Evolutionary conservation across 768 basidiomycete species (phyloP).

Genomic region (Hebeloma cylindrosporum): DNA sequence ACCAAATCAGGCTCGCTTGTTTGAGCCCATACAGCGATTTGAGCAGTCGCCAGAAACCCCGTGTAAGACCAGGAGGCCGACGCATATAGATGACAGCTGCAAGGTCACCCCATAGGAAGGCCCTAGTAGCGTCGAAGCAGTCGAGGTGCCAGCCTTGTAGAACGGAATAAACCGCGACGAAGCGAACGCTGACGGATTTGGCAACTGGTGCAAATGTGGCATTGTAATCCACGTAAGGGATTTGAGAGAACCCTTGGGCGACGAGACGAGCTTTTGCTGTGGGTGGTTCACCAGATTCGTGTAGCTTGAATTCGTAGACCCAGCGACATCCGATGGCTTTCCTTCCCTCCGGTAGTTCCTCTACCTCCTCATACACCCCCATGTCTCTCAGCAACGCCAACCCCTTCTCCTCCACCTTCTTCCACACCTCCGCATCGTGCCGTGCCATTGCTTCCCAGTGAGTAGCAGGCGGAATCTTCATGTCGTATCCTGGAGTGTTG

Average conservation of each 20-base stretch:
- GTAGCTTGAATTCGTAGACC: too few species aligned
- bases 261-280: slow-evolving; percentile 8
- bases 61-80: not conserved
- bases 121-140: slow-evolving; percentile 7
- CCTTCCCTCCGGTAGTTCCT: slow-evolving; percentile 4
- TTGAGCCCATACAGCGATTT: slow-evolving; percentile 16
- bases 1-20: slow-evolving; percentile 13
- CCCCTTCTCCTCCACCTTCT: slow-evolving; percentile 10
- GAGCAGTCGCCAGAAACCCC: slow-evolving; percentile 10
- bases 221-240: slow-evolving; percentile 11
- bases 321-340: slow-evolving; percentile 15
- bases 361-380: slow-evolving; percentile 11
- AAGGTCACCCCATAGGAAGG: slow-evolving; percentile 10
- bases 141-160: not conserved
- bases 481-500: slow-evolving; percentile 2
- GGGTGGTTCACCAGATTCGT: too few species aligned
- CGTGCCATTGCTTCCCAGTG: slow-evolving; percentile 12
- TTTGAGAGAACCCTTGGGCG: slow-evolving; percentile 15
- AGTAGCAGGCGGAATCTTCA: slow-evolving; percentile 7
- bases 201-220: slow-evolving; percentile 11
- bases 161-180: slow-evolving; percentile 1
- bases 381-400: slow-evolving; percentile 11
- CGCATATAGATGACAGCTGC: slow-evolving; percentile 4
- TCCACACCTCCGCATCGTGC: slow-evolving; percentile 10
- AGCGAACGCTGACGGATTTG: slow-evolving; percentile 2